phyloP scores from a whole-genome alignment of 1,284 basidiomycete genomes.

The Ceratobasidium sp. region DNA sequence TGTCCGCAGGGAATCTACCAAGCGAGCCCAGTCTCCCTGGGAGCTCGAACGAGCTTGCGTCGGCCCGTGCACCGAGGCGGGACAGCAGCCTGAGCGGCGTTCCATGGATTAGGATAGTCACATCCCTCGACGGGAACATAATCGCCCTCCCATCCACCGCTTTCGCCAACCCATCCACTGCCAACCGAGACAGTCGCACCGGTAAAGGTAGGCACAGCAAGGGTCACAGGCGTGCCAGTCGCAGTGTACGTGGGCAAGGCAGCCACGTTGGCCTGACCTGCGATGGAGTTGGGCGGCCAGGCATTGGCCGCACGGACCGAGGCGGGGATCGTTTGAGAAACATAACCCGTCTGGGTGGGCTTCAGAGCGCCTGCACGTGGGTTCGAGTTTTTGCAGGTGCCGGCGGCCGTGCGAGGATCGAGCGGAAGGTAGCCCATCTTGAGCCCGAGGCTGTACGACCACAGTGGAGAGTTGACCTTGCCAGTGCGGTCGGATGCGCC shows the following conservation, averaged over 20 bases:
- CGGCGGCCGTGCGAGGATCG: constrained; percentile 77
- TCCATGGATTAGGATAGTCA: constrained; percentile 69
- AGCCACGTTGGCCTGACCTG: constrained; percentile 47
- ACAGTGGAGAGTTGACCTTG: constrained; percentile 77
- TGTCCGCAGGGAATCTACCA: constrained; percentile 37
- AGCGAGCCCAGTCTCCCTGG: background rate
- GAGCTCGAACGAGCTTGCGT: background rate
- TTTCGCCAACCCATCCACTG: constrained; percentile 72
- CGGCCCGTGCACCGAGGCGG: constrained; percentile 49
- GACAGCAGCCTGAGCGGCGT: constrained; percentile 56
- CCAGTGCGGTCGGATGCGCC: constrained; percentile 62
- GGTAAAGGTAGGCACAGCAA: constrained; percentile 46
- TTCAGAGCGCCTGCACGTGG: constrained; percentile 59
- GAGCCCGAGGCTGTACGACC: constrained; percentile 88
- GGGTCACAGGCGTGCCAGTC: constrained; percentile 51
- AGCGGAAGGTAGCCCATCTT: constrained; percentile 86
- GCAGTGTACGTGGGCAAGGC: constrained; percentile 58
- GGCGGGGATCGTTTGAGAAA: constrained; percentile 1
- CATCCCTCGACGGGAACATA: constrained; percentile 66
- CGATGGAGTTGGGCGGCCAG: constrained; percentile 22
- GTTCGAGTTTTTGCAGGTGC: constrained; percentile 66
- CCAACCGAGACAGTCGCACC: constrained; percentile 55
- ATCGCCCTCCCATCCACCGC: constrained; percentile 71
- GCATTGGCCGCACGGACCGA: constrained; percentile 47
- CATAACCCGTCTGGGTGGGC: constrained; percentile 46